Base-by-base conservation (phyloP, 2,329 filamentous ascomycete species). In the Penicillium aurantiogriseum region DNA sequence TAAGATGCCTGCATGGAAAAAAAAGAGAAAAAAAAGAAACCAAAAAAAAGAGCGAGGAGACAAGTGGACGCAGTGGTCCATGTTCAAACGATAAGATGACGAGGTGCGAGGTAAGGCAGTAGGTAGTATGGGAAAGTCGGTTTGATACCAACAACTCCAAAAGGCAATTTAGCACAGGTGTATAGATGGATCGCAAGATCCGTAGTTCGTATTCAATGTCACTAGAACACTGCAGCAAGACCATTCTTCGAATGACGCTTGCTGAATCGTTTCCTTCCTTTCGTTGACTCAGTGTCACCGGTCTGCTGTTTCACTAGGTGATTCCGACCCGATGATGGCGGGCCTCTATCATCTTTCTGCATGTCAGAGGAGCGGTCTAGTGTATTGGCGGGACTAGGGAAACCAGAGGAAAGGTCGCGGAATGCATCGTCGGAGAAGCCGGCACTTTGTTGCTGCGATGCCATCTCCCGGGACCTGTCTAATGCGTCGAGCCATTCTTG, bases 241-340 rank as follows among this genome's bases (percentile, higher is more conserved):
- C 93, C 92, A 73, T 91, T 96, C 77, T 95, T 96, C 17, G 90
- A 95, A 76, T 96, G 91, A 65, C 93, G 83, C 77, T 94, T 94
- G 77, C 92, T 96, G 76, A 97, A 97, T 48, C 85, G 76, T 70
- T 86, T 86, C 64, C 81, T 79, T 48, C 82, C 82, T 70, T 84
- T 85, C 17, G 81, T 67, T n/a, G 81, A 83, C 51, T 83, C 82
- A 47, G 75, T 73, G 63, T 84, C 81, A 49, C 74, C 76, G 27
- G 66, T 64, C 53, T 75, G 72, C 50, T 75, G 73, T 58, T 80
- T 80, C 51, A 76, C 70, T 25, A 79, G 64, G 15, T 74, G 74
- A 27, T 71, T 68, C 76, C 81, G 75, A 73, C 81, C 68, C 68
- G 77, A 55, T 77, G 69, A 67, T 42, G 67, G 25, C 42, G 57